A percentile compares a stretch with the other conserved stretches of the same genome.
phyloP scores from a whole-genome alignment of 2,329 filamentous ascomycete genomes.

The Fusarium stilboides region DNA sequence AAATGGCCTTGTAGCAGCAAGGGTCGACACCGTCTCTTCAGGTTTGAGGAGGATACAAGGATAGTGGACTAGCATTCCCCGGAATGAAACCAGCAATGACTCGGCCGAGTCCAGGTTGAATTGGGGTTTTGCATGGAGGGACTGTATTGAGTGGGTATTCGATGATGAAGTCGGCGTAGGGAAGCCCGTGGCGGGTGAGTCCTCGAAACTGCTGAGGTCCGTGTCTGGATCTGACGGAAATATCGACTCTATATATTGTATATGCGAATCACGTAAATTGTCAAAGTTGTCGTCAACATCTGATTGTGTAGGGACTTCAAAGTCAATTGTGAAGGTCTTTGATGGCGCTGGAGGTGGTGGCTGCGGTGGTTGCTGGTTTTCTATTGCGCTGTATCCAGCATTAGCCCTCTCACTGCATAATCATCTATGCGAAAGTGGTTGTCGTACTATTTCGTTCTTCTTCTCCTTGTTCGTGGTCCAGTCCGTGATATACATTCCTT shows the following conservation, averaged over 20 bases:
- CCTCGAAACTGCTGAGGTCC: slow-evolving; percentile 31
- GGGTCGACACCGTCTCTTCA: slow-evolving; percentile 59
- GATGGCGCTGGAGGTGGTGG: slow-evolving; percentile 56
- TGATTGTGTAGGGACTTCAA: slow-evolving; percentile 60
- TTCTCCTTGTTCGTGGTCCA: slow-evolving; percentile 65
- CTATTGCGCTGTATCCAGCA: slow-evolving; percentile 36
- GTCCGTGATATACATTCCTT: slow-evolving; percentile 68
- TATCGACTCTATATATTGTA: slow-evolving; percentile 59
- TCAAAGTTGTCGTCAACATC: slow-evolving; percentile 60
- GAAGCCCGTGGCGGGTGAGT: slow-evolving; percentile 42
- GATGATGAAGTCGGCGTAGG: slow-evolving; percentile 52
- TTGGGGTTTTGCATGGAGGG: slow-evolving; percentile 63
- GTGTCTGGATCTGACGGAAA: slow-evolving; percentile 52
- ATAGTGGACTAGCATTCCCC: slow-evolving; percentile 60
- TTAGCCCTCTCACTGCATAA: neutral
- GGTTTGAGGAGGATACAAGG: slow-evolving; percentile 61
- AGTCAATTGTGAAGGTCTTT: slow-evolving; percentile 69
- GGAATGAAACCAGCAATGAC: slow-evolving; percentile 61
- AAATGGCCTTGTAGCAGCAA: slow-evolving; percentile 66
- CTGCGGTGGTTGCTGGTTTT: slow-evolving; percentile 43
- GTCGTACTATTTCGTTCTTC: slow-evolving; percentile 59
- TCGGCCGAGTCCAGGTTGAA: slow-evolving; percentile 70
- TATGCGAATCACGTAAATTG: slow-evolving; percentile 61
- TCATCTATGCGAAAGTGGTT: neutral
- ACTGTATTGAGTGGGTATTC: slow-evolving; percentile 55